These are phyloP conservation scores for Dryas integrifolia DNA, from an alignment of 331 rosid species.

Conservation along the genomic window DNA sequence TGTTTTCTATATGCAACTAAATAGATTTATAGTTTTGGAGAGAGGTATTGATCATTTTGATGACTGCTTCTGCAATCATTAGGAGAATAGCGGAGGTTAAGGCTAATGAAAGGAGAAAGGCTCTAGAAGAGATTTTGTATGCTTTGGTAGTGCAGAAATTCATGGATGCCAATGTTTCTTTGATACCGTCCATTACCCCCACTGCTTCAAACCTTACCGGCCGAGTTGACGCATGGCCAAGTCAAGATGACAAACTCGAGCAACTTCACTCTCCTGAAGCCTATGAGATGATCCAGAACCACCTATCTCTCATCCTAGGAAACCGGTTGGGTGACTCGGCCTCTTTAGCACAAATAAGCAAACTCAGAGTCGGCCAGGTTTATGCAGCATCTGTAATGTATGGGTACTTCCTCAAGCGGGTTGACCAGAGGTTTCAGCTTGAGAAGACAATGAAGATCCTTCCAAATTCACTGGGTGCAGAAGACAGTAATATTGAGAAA, in stretches of 20 bases:
- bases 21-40: conserved; percentile 4
- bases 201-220: conserved; percentile 42
- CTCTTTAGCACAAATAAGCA: conserved; percentile 79
- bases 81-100: conserved; percentile 96
- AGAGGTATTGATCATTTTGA: conserved; percentile 3
- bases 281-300: conserved; percentile 82
- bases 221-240: conserved; percentile 71
- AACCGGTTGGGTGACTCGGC: conserved; percentile 52
- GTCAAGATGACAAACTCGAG: conserved; percentile 60
- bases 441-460: conserved; percentile 95
- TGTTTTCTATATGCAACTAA: not conserved
- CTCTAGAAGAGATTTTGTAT: conserved; percentile 77
- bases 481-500: conserved; percentile 41
- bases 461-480: conserved; percentile 38
- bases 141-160: conserved; percentile 83
- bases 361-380: conserved; percentile 83
- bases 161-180: conserved; percentile 72
- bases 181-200: conserved; percentile 53
- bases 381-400: conserved; percentile 93
- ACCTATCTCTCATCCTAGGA: conserved; percentile 70
- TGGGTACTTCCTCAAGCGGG: conserved; percentile 92
- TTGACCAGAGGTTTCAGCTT: conserved; percentile 93
- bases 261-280: conserved; percentile 78
- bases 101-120: conserved; percentile 66
- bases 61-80: conserved; percentile 24